Evolutionary conservation across 495 filamentous ascomycete species (phyloP).

Genomic region (Jackrogersella multiformis): DNA sequence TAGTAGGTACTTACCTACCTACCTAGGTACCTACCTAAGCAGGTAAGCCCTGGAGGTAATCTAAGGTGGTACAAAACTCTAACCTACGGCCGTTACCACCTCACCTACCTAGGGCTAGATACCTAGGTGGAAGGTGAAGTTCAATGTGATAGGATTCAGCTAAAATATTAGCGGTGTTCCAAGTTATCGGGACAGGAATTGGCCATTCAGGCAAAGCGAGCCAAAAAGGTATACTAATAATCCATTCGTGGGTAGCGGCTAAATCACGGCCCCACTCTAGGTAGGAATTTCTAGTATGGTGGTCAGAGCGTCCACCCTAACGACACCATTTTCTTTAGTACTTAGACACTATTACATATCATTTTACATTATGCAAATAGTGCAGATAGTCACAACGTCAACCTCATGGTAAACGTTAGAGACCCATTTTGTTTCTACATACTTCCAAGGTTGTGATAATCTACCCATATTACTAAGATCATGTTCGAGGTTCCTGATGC

Average conservation of each 20-base stretch:
- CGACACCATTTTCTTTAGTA: constrained; percentile 1
- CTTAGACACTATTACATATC: neutral
- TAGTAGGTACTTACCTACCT: no score
- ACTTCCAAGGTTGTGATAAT: neutral
- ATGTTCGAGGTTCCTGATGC: constrained; percentile 65
- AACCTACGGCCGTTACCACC: constrained; percentile 34
- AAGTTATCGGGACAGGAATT: constrained; percentile 29
- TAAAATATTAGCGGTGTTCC: constrained; percentile 31
- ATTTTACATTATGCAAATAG: no score
- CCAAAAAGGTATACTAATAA: constrained; percentile 26
- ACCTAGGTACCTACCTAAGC: no score
- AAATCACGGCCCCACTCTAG: constrained; percentile 3
- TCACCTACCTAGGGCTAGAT: constrained; percentile 9
- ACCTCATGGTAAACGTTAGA: no score
- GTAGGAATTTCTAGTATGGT: neutral
- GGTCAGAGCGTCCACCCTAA: constrained; percentile 27
- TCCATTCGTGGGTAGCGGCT: constrained; percentile 15
- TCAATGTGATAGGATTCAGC: constrained; percentile 6
- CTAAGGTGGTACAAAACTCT: constrained; percentile 35
- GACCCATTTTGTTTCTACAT: neutral
- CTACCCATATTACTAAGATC: constrained; percentile 1
- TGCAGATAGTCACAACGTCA: no score
- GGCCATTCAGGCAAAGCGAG: constrained; percentile 12
- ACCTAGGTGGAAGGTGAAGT: neutral
- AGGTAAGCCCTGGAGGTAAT: no score